These are phyloP conservation scores for Penicillium italicum DNA, from an alignment of 2,329 filamentous ascomycete species.

Conservation along the genomic window DNA sequence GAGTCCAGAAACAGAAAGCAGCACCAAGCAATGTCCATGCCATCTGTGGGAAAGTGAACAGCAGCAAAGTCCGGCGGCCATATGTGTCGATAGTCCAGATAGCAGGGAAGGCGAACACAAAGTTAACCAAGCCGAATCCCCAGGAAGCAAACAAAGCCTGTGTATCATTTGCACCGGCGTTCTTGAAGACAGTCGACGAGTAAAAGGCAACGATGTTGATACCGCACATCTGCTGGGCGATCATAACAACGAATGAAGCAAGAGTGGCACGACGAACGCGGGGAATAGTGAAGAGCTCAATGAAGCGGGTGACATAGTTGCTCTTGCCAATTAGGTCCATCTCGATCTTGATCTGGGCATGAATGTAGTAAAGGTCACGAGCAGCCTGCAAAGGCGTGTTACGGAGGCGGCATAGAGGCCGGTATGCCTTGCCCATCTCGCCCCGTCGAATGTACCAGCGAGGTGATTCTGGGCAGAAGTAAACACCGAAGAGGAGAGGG, in stretches of 20 bases:
- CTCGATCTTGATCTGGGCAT: conserved; percentile 51
- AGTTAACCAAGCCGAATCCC: conserved; percentile 64
- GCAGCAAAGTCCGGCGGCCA: conserved; percentile 58
- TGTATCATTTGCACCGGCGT: conserved; percentile 55
- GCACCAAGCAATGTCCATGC: conserved; percentile 63
- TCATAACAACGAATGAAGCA: conserved; percentile 77
- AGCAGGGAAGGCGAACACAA: conserved; percentile 62
- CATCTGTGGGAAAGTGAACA: conserved; percentile 67
- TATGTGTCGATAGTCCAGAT: conserved; percentile 66
- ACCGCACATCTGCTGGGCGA: conserved; percentile 68
- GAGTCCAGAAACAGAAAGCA: conserved; percentile 57
- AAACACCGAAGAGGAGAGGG: conserved; percentile 57
- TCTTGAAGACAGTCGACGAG: conserved; percentile 55
- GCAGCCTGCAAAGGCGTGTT: conserved; percentile 60
- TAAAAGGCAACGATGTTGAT: conserved; percentile 77
- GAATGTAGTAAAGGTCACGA: conserved; percentile 60
- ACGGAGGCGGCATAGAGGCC: conserved; percentile 55
- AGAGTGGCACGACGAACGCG: conserved; percentile 60
- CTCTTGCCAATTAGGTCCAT: conserved; percentile 41
- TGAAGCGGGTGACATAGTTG: conserved; percentile 60
- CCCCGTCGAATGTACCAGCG: conserved; percentile 67
- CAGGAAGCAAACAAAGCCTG: conserved; percentile 61
- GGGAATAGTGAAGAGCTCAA: conserved; percentile 50
- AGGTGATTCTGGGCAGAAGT: conserved; percentile 62
- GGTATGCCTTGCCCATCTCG: conserved; percentile 58